Percentiles rank a stretch among this genome's conserved stretches.
phyloP scores from a whole-genome alignment of 2,329 filamentous ascomycete genomes.

The Ilyonectria robusta region DNA sequence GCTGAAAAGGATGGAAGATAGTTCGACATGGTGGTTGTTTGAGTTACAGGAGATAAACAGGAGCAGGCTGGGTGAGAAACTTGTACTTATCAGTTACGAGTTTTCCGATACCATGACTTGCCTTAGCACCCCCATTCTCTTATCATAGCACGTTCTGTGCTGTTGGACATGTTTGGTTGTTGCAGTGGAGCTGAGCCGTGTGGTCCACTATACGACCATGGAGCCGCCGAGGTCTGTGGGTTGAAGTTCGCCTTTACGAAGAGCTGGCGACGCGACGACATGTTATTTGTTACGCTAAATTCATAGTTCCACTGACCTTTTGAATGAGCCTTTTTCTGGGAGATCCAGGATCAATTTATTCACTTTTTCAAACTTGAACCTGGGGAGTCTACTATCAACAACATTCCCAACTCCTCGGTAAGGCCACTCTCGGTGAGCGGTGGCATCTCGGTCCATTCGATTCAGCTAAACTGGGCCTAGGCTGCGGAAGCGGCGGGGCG shows the following conservation, averaged over 20 bases:
- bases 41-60: conserved; percentile 3
- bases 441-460: conserved; percentile 3
- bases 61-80: conserved; percentile 8
- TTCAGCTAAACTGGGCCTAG: conserved; percentile 3
- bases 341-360: no score
- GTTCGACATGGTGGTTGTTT: conserved; percentile 37
- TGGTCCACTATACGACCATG: conserved; percentile 43
- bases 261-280: background rate
- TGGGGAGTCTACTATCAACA: background rate
- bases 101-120: conserved; percentile 38
- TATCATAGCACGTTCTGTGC: conserved; percentile 31
- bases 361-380: background rate
- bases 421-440: conserved; percentile 5
- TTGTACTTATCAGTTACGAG: conserved; percentile 12
- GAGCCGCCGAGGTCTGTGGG: conserved; percentile 40
- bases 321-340: background rate
- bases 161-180: conserved; percentile 24
- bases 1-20: conserved; percentile 43
- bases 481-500: background rate
- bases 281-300: background rate
- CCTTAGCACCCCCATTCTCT: conserved; percentile 20
- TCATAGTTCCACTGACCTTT: background rate
- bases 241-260: background rate
- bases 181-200: conserved; percentile 32
- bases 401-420: background rate